A percentile compares a stretch with the other conserved stretches of the same genome.
Evolutionary conservation across 176 grass and related monocot genomes (phyloP).

Genomic region (Oryza rufipogon): DNA sequence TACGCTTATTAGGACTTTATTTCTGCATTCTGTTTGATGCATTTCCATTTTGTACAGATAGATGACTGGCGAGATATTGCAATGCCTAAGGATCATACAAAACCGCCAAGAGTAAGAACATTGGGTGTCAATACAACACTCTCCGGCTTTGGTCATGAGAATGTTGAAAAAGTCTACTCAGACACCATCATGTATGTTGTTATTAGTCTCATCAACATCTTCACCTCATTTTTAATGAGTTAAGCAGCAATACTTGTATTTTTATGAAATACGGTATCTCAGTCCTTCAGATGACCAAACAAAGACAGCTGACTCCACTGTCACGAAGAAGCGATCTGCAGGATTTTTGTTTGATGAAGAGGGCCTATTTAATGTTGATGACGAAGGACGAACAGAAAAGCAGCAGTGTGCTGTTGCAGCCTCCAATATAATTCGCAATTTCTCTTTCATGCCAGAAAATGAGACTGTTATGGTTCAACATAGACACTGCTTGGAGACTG

Average conservation of each 20-base stretch:
- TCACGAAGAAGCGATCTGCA: conserved; percentile 58
- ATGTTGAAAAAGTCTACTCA: conserved; percentile 57
- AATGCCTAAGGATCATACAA: conserved; percentile 77
- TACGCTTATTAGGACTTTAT: conserved; percentile 1
- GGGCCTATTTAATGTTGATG: conserved; percentile 92
- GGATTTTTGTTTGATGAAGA: conserved; percentile 93
- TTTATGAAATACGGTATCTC: conserved; percentile 34
- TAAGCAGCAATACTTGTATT: conserved; percentile 15
- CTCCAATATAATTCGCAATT: conserved; percentile 97
- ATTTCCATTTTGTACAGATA: conserved; percentile 63
- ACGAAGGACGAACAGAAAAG: conserved; percentile 84
- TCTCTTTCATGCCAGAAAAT: conserved; percentile 99
- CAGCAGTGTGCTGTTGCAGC: conserved; percentile 91
- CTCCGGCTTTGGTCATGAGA: conserved; percentile 84
- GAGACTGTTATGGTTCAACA: conserved; percentile 94
- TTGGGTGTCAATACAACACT: conserved; percentile 68
- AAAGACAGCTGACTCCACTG: conserved; percentile 48
- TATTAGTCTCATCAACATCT: conserved; percentile 23
- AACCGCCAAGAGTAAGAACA: conserved; percentile 66
- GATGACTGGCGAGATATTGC: conserved; percentile 96
- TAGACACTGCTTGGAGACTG: conserved; percentile 93
- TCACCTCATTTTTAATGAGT: conserved; percentile 32
- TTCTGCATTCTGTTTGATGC: conserved; percentile 34
- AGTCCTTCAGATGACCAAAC: conserved; percentile 53
- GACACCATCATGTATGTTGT: conserved; percentile 48